phyloP scores from a whole-genome alignment of 345 rosid species.

The Chamaenerion angustifolium region DNA sequence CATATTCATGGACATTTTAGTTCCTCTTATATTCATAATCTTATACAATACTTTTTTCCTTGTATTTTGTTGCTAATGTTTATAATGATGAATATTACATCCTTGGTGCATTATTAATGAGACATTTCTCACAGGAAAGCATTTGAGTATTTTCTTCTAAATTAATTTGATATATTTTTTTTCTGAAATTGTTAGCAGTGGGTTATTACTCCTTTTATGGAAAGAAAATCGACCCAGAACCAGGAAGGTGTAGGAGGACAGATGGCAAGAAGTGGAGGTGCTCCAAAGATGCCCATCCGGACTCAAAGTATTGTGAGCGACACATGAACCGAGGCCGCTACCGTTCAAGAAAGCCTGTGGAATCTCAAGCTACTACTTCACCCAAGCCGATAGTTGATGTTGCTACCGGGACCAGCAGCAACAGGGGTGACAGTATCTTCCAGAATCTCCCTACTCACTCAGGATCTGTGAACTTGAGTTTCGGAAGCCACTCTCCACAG shows the following conservation, averaged over 20 bases:
- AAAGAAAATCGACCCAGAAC: slow-evolving; percentile 67
- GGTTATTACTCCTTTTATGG: slow-evolving; percentile 29
- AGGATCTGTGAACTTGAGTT: slow-evolving; percentile 6
- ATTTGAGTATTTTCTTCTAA: no score
- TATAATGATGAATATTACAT: no score
- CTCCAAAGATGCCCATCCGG: slow-evolving; percentile 62
- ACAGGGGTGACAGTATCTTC: slow-evolving; percentile 9
- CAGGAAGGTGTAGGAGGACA: slow-evolving; percentile 69
- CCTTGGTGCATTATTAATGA: no score
- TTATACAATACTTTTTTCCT: no score
- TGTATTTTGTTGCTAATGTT: no score
- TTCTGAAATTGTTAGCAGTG: slow-evolving; percentile 8
- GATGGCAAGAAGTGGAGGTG: slow-evolving; percentile 94
- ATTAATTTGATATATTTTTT: neutral
- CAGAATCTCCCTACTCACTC: slow-evolving; percentile 13
- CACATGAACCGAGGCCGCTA: slow-evolving; percentile 36
- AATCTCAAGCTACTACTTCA: slow-evolving; percentile 23
- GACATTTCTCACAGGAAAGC: no score
- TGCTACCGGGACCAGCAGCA: slow-evolving; percentile 14
- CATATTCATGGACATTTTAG: no score
- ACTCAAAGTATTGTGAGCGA: slow-evolving; percentile 43
- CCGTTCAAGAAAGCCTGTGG: slow-evolving; percentile 58
- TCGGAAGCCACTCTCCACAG: slow-evolving; percentile 11
- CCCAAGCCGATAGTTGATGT: slow-evolving; percentile 10
- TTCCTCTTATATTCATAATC: no score